Base-by-base conservation (phyloP, 768 basidiomycete species). In the Xerocomellus intermedius region DNA sequence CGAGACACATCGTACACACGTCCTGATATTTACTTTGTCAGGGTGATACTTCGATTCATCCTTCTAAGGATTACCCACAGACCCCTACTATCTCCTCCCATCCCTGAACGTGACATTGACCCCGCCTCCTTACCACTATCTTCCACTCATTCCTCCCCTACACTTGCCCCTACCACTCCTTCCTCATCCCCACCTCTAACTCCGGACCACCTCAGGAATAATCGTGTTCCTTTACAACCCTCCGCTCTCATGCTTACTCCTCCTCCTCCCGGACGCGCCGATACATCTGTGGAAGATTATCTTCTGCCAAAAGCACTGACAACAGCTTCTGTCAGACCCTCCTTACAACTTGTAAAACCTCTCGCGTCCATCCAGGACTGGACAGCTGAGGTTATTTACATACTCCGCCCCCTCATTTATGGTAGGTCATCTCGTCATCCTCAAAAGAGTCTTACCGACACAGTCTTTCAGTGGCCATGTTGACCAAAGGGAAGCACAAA, bases 81-180 rank as follows among this genome's bases (percentile, higher is more conserved):
- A 60, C 91, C 96, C 12, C 64, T 94, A 22, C 68, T 95, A 13
- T 79, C 82, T 2, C 87, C 87, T 3, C 87, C 89, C 19, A 84
- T 94, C 50, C 93, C 94, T 14, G 90, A 93, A 71, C 84, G 94
- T 48, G 93, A 94, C 61, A 80, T 92, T 58, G 94, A 95, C 69
- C 87, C 89, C 5, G 77, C 87, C 6, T 76, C 79, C 43, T 66
- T 93, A 8, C 80, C 86, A 14, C 68, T 80, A 10, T 75, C 75
- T 37, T 82, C 80, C 26, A 74, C 76, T 50, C 68, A 77, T 28
- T 81, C 81, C 8, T 82, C 87, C 17, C 84, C 85, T 19, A 84
- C 84, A 5, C 74, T 84, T 42, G 82, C 76, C 28, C 78, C 84
- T 4, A 82, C 85, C 8, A 81, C 84, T 9, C 79, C 80, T 14